Evolutionary conservation across 2,329 filamentous ascomycete species (phyloP), one percentile per base, ranked within the genome.

Genomic region (Didymella keratinophila): DNA sequence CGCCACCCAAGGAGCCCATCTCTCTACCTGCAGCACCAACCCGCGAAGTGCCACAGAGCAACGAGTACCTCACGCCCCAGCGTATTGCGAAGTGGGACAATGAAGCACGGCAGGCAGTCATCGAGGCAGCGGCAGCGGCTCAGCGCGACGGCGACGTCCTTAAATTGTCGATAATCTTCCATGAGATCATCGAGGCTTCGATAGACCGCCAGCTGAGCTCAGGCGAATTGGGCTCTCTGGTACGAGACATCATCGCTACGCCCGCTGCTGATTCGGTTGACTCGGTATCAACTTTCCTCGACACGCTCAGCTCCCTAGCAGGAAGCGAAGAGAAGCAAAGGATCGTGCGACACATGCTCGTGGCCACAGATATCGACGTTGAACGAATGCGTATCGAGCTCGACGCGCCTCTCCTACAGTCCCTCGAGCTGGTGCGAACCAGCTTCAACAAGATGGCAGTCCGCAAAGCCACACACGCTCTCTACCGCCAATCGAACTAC

Each of bases 401-500:
- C n/a, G 95, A 99, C 66, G 87, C 87, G 6, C 83, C 87, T 18
- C 79, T 96, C 9, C 81, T 98, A 11, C 86, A 90, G 69, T 84
- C 89, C 27, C 80, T 97, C 14, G 90, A 90, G 10, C 82, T 99
- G 42, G 91, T 97, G 47, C 87, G 93, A 48, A 87, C 89, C n/a
- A 94, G 89, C 6, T 99, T 98, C 75, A 83, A 86, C 56, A 89
- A 89, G 65, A 87, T 95, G 73, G 89, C 90, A 16, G 93, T 97
- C 64, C 89, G 94, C 54, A 93, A 96, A 71, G 91, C 93, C 47
- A 99, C 95, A 8, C 96, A 97, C 69, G 83, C 95, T 4, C 84
- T 99, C 0, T 99, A 99, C 76, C 89, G 93, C 60, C 95, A 98
- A 78, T 92, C 94, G 14, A 98, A 97, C 76, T 98, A 97, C 81